These are phyloP conservation scores for Coemansia sp. DNA, from an alignment of 192 early-diverging fungal genomes.

Conservation along the genomic window DNA sequence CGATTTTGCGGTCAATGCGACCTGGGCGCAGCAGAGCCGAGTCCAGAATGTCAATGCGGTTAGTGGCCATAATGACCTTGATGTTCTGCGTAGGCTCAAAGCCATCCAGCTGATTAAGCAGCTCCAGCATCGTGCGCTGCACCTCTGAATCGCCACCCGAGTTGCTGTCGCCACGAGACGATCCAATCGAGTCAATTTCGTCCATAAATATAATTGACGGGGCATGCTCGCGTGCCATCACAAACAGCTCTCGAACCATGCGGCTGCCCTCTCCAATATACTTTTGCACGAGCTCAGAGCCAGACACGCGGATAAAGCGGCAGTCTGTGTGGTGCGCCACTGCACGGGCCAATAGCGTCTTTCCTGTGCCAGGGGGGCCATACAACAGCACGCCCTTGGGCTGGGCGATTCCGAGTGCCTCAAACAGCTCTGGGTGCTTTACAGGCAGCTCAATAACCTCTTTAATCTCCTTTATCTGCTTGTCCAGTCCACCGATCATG, in stretches of 20 bases:
- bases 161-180: constrained; percentile 76
- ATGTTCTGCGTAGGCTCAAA: constrained; percentile 91
- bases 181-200: constrained; percentile 89
- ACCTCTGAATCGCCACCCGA: constrained; percentile 85
- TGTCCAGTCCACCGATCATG: constrained; percentile 98
- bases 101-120: constrained; percentile 87
- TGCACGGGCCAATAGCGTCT: constrained; percentile 84
- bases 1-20: constrained; percentile 89
- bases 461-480: constrained; percentile 99
- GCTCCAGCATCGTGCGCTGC: constrained; percentile 87
- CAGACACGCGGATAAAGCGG: constrained; percentile 87
- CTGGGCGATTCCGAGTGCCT: constrained; percentile 96
- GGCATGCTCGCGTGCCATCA: constrained; percentile 89
- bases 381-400: constrained; percentile 97
- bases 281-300: constrained; percentile 88
- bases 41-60: constrained; percentile 89
- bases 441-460: constrained; percentile 99
- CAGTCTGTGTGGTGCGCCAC: constrained; percentile 94
- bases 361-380: constrained; percentile 87
- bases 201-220: constrained; percentile 94
- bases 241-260: constrained; percentile 88
- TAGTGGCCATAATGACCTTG: constrained; percentile 92
- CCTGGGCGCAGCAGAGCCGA: constrained; percentile 84
- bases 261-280: constrained; percentile 91
- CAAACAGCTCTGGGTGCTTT: constrained; percentile 99